phyloP scores from a whole-genome alignment of 2,329 filamentous ascomycete species.

The Teratosphaeria pseudoeucalypti region DNA sequence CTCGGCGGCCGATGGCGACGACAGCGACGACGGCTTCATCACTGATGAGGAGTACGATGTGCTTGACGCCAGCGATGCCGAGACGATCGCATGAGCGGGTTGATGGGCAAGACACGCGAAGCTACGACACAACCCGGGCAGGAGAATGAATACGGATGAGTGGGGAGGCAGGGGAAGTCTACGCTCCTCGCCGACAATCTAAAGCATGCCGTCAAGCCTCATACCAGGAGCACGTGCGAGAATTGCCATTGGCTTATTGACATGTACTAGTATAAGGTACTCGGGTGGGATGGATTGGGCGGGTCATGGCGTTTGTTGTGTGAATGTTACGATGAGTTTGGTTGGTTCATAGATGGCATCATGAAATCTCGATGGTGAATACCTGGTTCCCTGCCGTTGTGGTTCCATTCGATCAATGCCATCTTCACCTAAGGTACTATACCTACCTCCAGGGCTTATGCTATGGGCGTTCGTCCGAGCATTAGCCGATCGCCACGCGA shows the following conservation, averaged over 20 bases:
- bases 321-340: neutral
- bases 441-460: neutral
- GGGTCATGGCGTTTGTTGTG: neutral
- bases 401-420: neutral
- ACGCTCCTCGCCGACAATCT: neutral
- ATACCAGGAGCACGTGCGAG: neutral
- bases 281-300: neutral
- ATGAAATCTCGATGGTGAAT: neutral
- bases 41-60: slow-evolving; percentile 99
- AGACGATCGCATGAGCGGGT: slow-evolving; percentile 32
- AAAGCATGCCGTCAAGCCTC: neutral
- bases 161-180: neutral
- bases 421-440: neutral
- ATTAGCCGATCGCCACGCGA: neutral
- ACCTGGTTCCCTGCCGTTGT: neutral
- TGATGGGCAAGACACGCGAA: neutral
- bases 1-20: slow-evolving; percentile 47
- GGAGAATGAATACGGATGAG: neutral
- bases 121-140: neutral
- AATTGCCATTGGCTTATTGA: neutral
- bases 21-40: slow-evolving; percentile 66
- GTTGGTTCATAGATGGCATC: neutral
- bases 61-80: slow-evolving; percentile 86
- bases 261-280: neutral
- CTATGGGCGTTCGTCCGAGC: neutral